Evolutionary conservation across 768 basidiomycete genomes (phyloP), one percentile per base, ranked within the genome.

Genomic region (Guyanaporus albipodus): DNA sequence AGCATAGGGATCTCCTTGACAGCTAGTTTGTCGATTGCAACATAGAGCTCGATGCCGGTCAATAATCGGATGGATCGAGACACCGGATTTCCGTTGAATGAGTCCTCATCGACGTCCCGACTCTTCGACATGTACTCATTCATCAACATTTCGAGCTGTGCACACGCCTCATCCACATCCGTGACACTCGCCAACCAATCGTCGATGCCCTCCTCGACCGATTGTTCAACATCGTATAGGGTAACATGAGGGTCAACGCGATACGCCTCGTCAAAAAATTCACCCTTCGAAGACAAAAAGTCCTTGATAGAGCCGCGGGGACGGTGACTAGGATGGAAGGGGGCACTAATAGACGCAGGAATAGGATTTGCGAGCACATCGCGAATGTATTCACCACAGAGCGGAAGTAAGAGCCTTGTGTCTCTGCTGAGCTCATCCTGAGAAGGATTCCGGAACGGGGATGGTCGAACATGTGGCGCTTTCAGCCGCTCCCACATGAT

Each of bases 11-110:
- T 56, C 18, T 63, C 57, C 8, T 37, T 23, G 15, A 70, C 53
- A 2, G 55, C 64, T 9, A 72, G 23, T n/a, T 49, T 63, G 51
- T 79, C 77, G 9, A 78, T 59, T 0, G 69, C 73, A 0, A 73
- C 60, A 78, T 77, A 79, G 15, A 79, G 60, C 22, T 74, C 69
- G 21, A 77, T 55, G 22, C 72, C 46, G 6, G 71, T 71, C 35
- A 79, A 58, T 28, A 77, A 53, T 66, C 77, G 72, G 9, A 70
- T 44, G 11, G 66, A 67, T 6, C 50, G 33, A 12, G 49, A 33
- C 44, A 74, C 72, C 7, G 73, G 68, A 39, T 66, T 72, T n/a
- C n/a, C n/a, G n/a, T n/a, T n/a, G n/a, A n/a, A n/a, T n/a, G n/a
- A n/a, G 12, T 52, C 48, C 11, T 45, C n/a, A 11, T 52, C 48